phyloP scores from a whole-genome alignment of 371 early-diverging fungal species.

The Mucor velutinosus region DNA sequence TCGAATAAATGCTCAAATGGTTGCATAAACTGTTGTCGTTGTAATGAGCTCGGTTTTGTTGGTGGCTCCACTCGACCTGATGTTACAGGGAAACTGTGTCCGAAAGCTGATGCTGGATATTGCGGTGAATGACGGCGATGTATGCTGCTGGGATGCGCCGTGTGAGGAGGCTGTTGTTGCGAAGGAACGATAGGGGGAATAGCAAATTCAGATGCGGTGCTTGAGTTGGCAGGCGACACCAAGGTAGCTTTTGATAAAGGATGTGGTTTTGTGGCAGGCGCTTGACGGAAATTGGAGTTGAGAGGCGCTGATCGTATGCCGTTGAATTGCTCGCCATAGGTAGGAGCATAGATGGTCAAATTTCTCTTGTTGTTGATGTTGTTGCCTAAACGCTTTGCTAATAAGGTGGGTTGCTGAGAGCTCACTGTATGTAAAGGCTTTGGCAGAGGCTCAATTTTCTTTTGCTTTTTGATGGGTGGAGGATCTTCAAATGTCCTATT shows the following conservation, averaged over 20 bases:
- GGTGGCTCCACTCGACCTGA: conserved; percentile 6
- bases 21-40: conserved; percentile 52
- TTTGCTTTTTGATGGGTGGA: conserved; percentile 11
- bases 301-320: conserved; percentile 61
- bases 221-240: conserved; percentile 12
- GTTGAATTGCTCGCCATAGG: conserved; percentile 52
- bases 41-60: conserved; percentile 33
- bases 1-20: conserved; percentile 64
- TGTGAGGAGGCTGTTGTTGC: conserved; percentile 35
- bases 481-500: conserved; percentile 19
- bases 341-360: conserved; percentile 60
- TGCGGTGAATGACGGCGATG: conserved; percentile 24
- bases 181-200: conserved; percentile 55
- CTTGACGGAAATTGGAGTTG: conserved; percentile 47
- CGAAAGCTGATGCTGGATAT: conserved; percentile 16
- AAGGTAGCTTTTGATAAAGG: conserved; percentile 16
- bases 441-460: conserved; percentile 20
- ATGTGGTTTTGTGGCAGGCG: conserved; percentile 16
- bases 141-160: conserved; percentile 16
- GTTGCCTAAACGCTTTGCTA: conserved; percentile 31
- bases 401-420: conserved; percentile 35
- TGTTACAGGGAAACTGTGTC: conserved; percentile 8
- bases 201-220: conserved; percentile 35
- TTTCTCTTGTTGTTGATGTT: conserved; percentile 44
- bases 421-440: conserved; percentile 44